phyloP scores from a whole-genome alignment of 192 early-diverging fungal species.

The Coemansia sp. region DNA sequence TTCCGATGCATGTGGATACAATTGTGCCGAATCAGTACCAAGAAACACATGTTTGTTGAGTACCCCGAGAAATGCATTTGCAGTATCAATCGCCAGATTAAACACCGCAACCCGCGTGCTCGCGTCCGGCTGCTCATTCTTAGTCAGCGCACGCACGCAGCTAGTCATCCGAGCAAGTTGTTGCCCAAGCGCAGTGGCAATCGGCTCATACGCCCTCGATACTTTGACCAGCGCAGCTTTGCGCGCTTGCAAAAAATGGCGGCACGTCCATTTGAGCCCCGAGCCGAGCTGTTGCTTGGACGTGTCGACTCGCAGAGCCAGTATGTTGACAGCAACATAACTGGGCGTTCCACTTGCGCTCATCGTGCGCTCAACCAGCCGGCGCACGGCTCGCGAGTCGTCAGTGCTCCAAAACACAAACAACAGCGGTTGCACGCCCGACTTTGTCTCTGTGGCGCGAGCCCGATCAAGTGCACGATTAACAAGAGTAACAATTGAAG shows the following conservation, averaged over 20 bases:
- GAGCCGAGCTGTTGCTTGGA: conserved; percentile 37
- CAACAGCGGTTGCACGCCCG: conserved; percentile 10
- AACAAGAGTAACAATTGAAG: conserved; percentile 5
- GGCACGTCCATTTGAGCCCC: conserved; percentile 34
- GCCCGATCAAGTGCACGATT: conserved; percentile 10
- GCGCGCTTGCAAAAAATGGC: conserved; percentile 19
- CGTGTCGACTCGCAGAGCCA: conserved; percentile 24
- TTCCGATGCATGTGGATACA: conserved; percentile 8
- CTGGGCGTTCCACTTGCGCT: conserved; percentile 12
- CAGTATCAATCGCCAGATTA: conserved; percentile 24
- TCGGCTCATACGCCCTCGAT: conserved; percentile 15
- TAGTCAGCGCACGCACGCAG: conserved; percentile 15
- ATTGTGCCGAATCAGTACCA: background rate
- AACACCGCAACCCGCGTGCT: conserved; percentile 12
- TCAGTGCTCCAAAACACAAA: conserved; percentile 43
- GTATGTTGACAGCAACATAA: conserved; percentile 6
- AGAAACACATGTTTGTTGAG: conserved; percentile 20
- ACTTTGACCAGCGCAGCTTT: conserved; percentile 14
- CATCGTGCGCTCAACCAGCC: conserved; percentile 13
- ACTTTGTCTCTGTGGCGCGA: background rate
- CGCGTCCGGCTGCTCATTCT: background rate
- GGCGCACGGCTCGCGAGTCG: conserved; percentile 12
- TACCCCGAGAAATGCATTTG: conserved; percentile 19
- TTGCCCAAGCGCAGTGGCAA: conserved; percentile 15
- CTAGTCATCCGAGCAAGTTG: conserved; percentile 21